phyloP scores from a whole-genome alignment of 2,329 filamentous ascomycete genomes.

The Cordyceps cateniannulata region DNA sequence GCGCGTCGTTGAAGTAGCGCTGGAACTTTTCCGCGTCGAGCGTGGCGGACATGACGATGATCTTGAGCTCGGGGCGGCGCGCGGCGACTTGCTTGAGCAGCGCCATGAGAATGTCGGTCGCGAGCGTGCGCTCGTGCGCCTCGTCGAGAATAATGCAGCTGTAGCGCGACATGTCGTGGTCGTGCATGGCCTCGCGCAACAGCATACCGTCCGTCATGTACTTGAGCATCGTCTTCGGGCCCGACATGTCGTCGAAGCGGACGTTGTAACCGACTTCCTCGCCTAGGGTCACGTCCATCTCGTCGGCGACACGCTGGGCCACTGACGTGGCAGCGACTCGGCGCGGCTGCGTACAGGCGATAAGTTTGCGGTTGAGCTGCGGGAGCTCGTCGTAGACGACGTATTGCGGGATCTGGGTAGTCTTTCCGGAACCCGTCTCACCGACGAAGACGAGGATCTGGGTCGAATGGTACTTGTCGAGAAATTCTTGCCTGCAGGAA shows the following conservation, averaged over 20 bases:
- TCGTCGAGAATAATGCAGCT: constrained; percentile 98
- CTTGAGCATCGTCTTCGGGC: constrained; percentile 84
- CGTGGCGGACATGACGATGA: constrained; percentile 98
- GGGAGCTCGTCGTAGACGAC: constrained; percentile 95
- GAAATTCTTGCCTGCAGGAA: constrained; percentile 69
- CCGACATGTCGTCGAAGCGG: constrained; percentile 93
- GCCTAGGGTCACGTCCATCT: constrained; percentile 88
- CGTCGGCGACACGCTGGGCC: constrained; percentile 92
- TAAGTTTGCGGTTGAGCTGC: constrained; percentile 76
- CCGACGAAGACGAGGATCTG: constrained; percentile 98
- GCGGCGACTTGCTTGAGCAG: constrained; percentile 83
- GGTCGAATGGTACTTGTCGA: constrained; percentile 83
- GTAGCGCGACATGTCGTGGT: constrained; percentile 85
- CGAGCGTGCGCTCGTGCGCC: constrained; percentile 93
- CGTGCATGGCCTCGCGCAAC: constrained; percentile 91
- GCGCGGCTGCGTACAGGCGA: constrained; percentile 95
- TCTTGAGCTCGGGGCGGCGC: constrained; percentile 83
- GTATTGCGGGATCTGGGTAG: constrained; percentile 97
- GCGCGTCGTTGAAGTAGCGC: constrained; percentile 91
- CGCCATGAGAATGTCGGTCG: constrained; percentile 96
- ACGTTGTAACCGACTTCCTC: constrained; percentile 98
- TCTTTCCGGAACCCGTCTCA: constrained; percentile 99
- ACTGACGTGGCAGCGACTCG: constrained; percentile 99
- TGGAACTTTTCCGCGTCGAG: constrained; percentile 98
- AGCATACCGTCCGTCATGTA: constrained; percentile 99